Percentiles rank a stretch among this genome's conserved stretches.
Conservation (phyloP, 2,329 filamentous ascomycete genomes). For the Alternaria tenuissima region DNA sequence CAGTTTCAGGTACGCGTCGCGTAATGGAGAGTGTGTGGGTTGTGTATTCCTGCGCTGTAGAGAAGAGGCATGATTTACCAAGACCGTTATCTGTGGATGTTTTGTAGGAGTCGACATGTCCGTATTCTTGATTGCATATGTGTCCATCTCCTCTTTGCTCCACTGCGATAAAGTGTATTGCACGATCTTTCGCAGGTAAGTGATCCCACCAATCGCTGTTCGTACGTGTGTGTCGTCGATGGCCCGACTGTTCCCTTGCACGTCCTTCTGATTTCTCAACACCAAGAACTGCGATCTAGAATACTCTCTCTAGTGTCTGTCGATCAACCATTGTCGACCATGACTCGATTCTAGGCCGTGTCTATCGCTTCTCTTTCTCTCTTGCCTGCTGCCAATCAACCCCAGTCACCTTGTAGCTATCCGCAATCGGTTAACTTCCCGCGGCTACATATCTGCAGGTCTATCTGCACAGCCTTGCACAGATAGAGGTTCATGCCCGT, state of each 20-base stretch:
- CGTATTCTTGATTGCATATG: slow-evolving; percentile 1
- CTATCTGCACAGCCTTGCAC: slow-evolving; percentile 19
- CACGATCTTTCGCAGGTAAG: neutral
- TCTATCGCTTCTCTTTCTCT: neutral
- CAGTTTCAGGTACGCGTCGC: slow-evolving; percentile 7
- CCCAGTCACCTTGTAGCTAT: slow-evolving; percentile 9
- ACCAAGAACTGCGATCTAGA: slow-evolving; percentile 12
- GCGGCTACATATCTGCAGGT: slow-evolving; percentile 26
- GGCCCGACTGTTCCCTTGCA: neutral
- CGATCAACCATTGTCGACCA: slow-evolving; percentile 5
- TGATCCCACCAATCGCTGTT: slow-evolving; percentile 6
- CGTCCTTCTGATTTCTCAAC: neutral
- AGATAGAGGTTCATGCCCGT: slow-evolving; percentile 14
- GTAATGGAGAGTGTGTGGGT: neutral
- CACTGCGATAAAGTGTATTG: slow-evolving; percentile 1
- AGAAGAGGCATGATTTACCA: neutral
- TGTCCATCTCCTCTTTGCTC: neutral
- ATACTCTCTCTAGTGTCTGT: slow-evolving; percentile 2
- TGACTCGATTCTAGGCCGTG: slow-evolving; percentile 12
- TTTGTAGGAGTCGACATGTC: neutral
- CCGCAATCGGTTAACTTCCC: slow-evolving; percentile 20
- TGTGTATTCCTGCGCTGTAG: neutral
- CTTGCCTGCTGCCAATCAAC: slow-evolving; percentile 10
- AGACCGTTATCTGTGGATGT: slow-evolving; percentile 13
- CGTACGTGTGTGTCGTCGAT: neutral